Base-by-base conservation (phyloP, 2,329 filamentous ascomycete genomes). In the Aschersonia sp. region DNA sequence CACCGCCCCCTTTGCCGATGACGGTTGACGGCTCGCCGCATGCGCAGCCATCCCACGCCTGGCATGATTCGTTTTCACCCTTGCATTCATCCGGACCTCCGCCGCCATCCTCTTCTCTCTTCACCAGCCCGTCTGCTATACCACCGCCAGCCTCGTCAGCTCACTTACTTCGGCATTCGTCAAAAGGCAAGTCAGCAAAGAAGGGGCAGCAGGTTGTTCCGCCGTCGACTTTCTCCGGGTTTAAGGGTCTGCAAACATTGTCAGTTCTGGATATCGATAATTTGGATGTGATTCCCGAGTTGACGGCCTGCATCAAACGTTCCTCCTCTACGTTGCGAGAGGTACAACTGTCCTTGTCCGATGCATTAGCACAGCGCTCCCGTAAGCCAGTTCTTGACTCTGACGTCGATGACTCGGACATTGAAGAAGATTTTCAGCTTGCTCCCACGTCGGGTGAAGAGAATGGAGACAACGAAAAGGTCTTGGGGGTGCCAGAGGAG, bases 231-330 rank as follows among this genome's bases (percentile, higher is more conserved):
- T 57, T 82, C 5, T 75, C 74, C 1, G 74, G 71, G 0, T 81
- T 83, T 61, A 72, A 66, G 45, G 67, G 69, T 39, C 63, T 83
- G 11, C 72, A 69, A 52, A 70, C 58, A 5, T 62, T 83, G 11
- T 62, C 70, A 4, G 63, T 82, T 6, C 63, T 82, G 35, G 78
- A 83, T 51, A 79, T 83, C 46, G 78, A 82, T 50, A 69, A 62
- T 31, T 62, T 80, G 5, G 74, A 79, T 35, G 64, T 76, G 32
- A 55, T 79, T 10, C 58, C 66, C 2, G 79, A 82, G 58, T 66
- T 83, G 50, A 72, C 70, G 51, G 55, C 65, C 5, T 80, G 76
- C 54, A 62, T 83, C 30, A 65, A 65, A 9, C 73, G 74, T 52
- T 81, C 73, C 1, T 67, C 72, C 2, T 66, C 71, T 1, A 76